phyloP scores from a whole-genome alignment of 768 basidiomycete genomes.

The Pisolithus sp. region DNA sequence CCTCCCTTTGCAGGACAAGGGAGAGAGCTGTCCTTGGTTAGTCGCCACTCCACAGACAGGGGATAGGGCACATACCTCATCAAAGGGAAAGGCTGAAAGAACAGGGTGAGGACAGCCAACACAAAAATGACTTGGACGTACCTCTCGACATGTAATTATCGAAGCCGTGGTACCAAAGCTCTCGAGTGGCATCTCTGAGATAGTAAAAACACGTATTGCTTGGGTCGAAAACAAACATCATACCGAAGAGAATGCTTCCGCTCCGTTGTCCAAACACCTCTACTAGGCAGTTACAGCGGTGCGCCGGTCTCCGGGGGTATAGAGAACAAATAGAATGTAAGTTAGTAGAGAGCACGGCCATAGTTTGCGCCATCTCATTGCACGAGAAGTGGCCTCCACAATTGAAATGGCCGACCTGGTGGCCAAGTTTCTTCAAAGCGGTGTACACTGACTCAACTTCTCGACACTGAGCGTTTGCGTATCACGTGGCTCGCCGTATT shows the following conservation, averaged over 20 bases:
- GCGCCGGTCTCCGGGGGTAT: conserved; percentile 18
- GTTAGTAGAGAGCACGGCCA: conserved; percentile 47
- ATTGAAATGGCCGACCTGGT: not conserved
- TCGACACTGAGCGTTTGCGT: not conserved
- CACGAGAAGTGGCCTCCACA: conserved; percentile 9
- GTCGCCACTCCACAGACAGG: conserved; percentile 1
- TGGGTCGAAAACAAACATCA: conserved; percentile 11
- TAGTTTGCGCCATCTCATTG: conserved; percentile 38
- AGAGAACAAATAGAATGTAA: conserved; percentile 33
- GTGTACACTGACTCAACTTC: not conserved
- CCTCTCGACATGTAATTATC: conserved; percentile 83
- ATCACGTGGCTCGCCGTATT: conserved; percentile 1
- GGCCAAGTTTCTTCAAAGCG: not conserved
- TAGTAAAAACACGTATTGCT: conserved; percentile 2
- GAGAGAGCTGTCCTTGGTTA: conserved; percentile 57
- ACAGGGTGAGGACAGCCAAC: conserved; percentile 19
- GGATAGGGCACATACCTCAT: conserved; percentile 50
- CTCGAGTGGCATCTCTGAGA: conserved; percentile 59
- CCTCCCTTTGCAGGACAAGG: conserved; percentile 78
- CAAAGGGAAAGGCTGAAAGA: conserved; percentile 69
- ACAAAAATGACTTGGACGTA: conserved; percentile 25
- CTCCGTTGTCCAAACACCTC: conserved; percentile 47
- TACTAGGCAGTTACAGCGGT: conserved; percentile 11
- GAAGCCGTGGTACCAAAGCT: conserved; percentile 89
- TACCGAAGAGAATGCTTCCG: conserved; percentile 54